phyloP scores from a whole-genome alignment of 495 filamentous ascomycete species.

The Chaetomium tenue region DNA sequence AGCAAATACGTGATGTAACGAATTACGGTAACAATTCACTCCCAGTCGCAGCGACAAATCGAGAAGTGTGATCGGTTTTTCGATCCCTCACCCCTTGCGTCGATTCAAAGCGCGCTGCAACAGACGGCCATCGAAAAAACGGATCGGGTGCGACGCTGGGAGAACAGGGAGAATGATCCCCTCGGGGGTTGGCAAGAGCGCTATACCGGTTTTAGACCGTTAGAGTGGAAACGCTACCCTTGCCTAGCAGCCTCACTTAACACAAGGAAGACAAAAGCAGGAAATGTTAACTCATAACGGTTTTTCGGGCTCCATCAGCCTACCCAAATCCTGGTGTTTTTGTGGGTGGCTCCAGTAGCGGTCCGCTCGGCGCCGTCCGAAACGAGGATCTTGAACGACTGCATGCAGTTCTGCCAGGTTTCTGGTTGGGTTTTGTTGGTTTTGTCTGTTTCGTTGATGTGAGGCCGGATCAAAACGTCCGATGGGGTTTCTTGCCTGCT shows the following conservation, averaged over 20 bases:
- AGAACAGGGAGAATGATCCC: too few species aligned
- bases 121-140: not conserved
- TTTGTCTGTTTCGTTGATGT: not conserved
- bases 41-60: not conserved
- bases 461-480: not conserved
- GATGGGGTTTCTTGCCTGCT: not conserved
- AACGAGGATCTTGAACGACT: not conserved
- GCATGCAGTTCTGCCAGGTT: not conserved
- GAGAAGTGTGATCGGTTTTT: not conserved
- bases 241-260: too few species aligned
- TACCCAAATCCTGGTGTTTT: not conserved
- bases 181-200: too few species aligned
- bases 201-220: too few species aligned
- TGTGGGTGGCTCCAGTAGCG: not conserved
- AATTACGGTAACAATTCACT: not conserved
- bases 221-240: not conserved
- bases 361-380: not conserved
- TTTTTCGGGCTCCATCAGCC: too few species aligned
- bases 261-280: too few species aligned
- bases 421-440: not conserved
- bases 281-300: too few species aligned
- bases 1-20: slow-evolving; percentile 1
- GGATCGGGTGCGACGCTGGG: slow-evolving; percentile 1
- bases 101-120: slow-evolving; percentile 5
- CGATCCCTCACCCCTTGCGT: slow-evolving; percentile 3